A percentile compares a stretch with the other conserved stretches of the same genome.
These are phyloP conservation scores for Blastocystis sp. DNA, from an alignment of 352 stramenopile genomes.

Conservation along the genomic window DNA sequence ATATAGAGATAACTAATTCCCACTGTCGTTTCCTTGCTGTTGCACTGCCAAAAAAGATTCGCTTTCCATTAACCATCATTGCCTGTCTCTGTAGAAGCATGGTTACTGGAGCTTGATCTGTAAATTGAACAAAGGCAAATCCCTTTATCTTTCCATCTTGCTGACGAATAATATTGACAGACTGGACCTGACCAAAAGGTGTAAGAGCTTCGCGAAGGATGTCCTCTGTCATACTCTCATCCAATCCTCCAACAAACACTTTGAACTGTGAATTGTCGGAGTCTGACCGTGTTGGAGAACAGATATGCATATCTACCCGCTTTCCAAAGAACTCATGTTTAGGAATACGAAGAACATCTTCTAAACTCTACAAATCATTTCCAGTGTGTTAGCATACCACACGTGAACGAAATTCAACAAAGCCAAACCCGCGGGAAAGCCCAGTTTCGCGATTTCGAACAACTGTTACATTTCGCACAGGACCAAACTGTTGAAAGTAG, in stretches of 20 bases:
- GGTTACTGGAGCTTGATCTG: constrained; percentile 15
- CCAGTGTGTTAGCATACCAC: neutral
- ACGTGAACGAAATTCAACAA: constrained; percentile 37
- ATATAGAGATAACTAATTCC: neutral
- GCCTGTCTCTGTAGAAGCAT: constrained; percentile 28
- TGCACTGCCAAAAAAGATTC: constrained; percentile 33
- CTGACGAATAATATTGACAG: constrained; percentile 48
- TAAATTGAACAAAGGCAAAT: constrained; percentile 55
- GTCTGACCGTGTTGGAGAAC: neutral
- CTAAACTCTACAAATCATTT: constrained; percentile 28
- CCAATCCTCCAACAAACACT: constrained; percentile 48
- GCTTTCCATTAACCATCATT: constrained; percentile 25
- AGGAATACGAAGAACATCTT: constrained; percentile 17
- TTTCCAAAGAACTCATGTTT: constrained; percentile 47
- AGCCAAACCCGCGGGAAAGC: constrained; percentile 40
- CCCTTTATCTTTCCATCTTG: constrained; percentile 7
- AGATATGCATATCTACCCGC: constrained; percentile 50
- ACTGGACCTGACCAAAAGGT: constrained; percentile 1
- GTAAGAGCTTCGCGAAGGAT: constrained; percentile 14
- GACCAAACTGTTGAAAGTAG: constrained; percentile 60
- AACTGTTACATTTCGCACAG: constrained; percentile 29
- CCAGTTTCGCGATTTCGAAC: constrained; percentile 28
- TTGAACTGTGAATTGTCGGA: neutral
- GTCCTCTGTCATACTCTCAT: constrained; percentile 30
- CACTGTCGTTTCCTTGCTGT: constrained; percentile 21